Base-by-base conservation (phyloP, 2,329 filamentous ascomycete genomes). In the Apiospora sp. region DNA sequence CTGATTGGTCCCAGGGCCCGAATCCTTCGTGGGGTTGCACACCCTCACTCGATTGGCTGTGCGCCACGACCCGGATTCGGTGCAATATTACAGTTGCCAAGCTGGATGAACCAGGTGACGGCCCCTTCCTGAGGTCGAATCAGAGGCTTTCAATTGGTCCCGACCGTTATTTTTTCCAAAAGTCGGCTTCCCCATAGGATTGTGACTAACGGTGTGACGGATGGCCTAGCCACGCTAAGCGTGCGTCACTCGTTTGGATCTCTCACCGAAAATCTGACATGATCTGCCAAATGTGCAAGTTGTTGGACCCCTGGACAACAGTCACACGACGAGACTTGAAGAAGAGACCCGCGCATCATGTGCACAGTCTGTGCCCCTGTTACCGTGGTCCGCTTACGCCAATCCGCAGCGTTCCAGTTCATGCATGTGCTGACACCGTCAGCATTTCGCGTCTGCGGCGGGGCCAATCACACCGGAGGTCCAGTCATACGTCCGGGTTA, bases 231-330 rank as follows among this genome's bases (percentile, higher is more conserved):
- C 2, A 1, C 27, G 30, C 16, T 14, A 22, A 61, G 54, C 58
- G 41, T n/a, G 12, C 24, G 51, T 58, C 5, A 16, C 12, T 30
- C 13, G 8, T 41, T 41, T 7, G 46, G 19, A n/a, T 34, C 7
- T 4, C 30, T 64, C 58, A 64, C 58, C 58, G 58, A 64, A 64
- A 64, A 64, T 64, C 58, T 64, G 16, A 64, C 58, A 64, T 64
- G 34, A 64, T 41, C 14, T 34, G 16, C 49, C 54, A 8, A 51
- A 4, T 48, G n/a, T 41, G 58, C 58, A n/a, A 12, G 30, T n/a
- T n/a, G 24, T 22, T 7, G 14, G 19, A 3, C 8, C 19, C 54
- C 54, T 41, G 37, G 8, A 10, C 8, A 16, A 61, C 54, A 14
- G 58, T 41, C 58, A 41, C 34, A 64, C 34, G 58, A 64, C 34